Conservation (phyloP, 2,329 filamentous ascomycete genomes). For the Coleophoma cylindrospora region DNA sequence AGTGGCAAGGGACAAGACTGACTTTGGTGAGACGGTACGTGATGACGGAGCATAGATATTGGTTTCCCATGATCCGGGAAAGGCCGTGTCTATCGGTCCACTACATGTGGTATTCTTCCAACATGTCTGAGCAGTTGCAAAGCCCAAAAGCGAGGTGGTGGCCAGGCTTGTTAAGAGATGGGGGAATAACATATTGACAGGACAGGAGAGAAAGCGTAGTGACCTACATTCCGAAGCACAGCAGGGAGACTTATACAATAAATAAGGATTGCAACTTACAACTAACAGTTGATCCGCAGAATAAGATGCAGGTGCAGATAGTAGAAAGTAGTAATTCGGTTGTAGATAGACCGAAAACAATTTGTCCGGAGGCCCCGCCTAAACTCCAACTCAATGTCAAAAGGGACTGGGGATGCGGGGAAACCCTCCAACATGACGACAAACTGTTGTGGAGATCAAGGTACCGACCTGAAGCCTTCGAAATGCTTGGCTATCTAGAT, state of each 20-base stretch:
- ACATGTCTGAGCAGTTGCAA: slow-evolving; percentile 26
- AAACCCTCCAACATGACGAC: too few species aligned
- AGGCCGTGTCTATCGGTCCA: slow-evolving; percentile 40
- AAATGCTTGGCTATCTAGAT: too few species aligned
- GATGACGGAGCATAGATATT: slow-evolving; percentile 49
- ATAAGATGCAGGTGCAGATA: neutral
- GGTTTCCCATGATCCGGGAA: slow-evolving; percentile 49
- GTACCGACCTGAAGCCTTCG: too few species aligned
- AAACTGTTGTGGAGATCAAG: too few species aligned
- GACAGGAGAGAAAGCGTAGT: neutral
- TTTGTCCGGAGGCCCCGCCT: neutral
- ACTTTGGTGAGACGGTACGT: slow-evolving; percentile 39
- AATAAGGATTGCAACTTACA: too few species aligned
- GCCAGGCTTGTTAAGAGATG: neutral
- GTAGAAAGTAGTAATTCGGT: neutral
- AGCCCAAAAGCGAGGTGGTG: neutral
- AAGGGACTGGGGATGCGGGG: too few species aligned
- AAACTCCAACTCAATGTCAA: too few species aligned
- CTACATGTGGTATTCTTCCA: slow-evolving; percentile 50
- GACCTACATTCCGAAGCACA: too few species aligned
- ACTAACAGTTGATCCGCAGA: too few species aligned
- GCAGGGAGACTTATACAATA: too few species aligned
- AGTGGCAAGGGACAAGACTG: slow-evolving; percentile 33
- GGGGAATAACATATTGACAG: neutral
- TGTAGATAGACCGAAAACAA: neutral